Conservation (phyloP, 768 basidiomycete species). For the Hygrocybe coccinea region DNA sequence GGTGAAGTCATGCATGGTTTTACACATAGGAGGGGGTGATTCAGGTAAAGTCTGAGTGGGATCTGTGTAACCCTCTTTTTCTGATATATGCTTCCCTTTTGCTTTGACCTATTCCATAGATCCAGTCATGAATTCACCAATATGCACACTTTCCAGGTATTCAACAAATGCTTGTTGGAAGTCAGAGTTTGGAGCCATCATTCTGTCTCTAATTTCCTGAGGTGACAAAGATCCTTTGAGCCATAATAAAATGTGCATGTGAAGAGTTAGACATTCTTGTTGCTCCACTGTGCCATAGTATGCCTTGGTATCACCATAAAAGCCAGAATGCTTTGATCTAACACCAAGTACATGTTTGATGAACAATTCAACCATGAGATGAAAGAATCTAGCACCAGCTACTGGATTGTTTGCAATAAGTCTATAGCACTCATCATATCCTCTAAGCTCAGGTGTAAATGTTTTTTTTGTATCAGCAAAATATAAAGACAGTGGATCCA, state of each 20-base stretch:
- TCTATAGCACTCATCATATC: constrained; percentile 7
- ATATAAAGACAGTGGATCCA: too few species aligned
- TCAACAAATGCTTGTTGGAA: too few species aligned
- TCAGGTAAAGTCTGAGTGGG: too few species aligned
- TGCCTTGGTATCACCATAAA: constrained; percentile 26
- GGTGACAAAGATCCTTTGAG: constrained; percentile 25
- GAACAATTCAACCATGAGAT: constrained; percentile 20
- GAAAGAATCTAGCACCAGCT: constrained; percentile 26
- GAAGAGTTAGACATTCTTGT: constrained; percentile 34
- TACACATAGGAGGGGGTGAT: too few species aligned
- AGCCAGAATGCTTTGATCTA: constrained; percentile 11
- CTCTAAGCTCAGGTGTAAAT: constrained; percentile 2
- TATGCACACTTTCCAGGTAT: too few species aligned
- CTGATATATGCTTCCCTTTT: too few species aligned
- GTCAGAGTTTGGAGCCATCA: constrained; percentile 17
- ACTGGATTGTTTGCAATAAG: constrained; percentile 23
- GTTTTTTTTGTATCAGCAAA: too few species aligned
- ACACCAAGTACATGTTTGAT: constrained; percentile 23
- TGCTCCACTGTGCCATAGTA: constrained; percentile 34
- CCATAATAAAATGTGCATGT: constrained; percentile 38
- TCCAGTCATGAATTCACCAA: too few species aligned
- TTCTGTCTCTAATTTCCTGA: constrained; percentile 28
- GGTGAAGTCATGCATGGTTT: too few species aligned
- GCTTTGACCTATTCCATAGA: too few species aligned
- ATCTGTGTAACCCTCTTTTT: too few species aligned